Conservation (phyloP, 768 basidiomycete species). For the button mushroom (Agaricus bisporus) region DNA sequence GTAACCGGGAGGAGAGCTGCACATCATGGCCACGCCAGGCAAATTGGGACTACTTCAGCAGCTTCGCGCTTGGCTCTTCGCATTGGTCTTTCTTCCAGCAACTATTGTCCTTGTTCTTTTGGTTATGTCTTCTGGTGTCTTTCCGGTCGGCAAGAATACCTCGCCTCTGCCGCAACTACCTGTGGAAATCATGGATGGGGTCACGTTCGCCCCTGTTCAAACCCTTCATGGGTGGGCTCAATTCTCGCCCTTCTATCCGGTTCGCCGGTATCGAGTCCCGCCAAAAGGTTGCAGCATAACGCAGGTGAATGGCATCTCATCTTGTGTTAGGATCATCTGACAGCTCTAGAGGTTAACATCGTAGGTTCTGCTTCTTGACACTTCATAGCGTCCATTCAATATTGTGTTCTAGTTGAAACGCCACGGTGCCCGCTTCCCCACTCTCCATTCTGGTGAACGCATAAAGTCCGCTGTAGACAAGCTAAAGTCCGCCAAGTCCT, state of each 20-base stretch:
- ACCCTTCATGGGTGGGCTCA: slow-evolving; percentile 41
- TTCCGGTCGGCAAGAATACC: not conserved
- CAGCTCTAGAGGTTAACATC: slow-evolving; percentile 2
- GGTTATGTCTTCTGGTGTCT: not conserved
- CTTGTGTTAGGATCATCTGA: not conserved
- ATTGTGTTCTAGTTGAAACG: slow-evolving; percentile 54
- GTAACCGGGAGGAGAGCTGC: not conserved
- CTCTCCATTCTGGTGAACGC: slow-evolving; percentile 32
- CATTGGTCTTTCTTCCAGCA: not conserved
- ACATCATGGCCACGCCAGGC: not conserved
- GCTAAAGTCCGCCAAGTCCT: slow-evolving; percentile 39
- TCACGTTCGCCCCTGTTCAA: not conserved
- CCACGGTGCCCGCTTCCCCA: slow-evolving; percentile 79
- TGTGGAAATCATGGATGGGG: not conserved
- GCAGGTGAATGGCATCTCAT: slow-evolving; percentile 34
- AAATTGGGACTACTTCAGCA: not conserved
- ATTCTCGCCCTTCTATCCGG: slow-evolving; percentile 56
- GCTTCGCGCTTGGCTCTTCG: not conserved
- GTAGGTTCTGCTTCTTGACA: not conserved
- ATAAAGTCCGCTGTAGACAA: slow-evolving; percentile 49
- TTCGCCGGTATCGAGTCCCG: slow-evolving; percentile 35
- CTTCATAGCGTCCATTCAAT: not conserved
- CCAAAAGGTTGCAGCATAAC: slow-evolving; percentile 46
- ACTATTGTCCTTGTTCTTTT: not conserved
- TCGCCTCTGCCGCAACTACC: not conserved